These are phyloP conservation scores for Chondrus crispus DNA, from an alignment of 23 red algal genomes.

Conservation along the genomic window DNA sequence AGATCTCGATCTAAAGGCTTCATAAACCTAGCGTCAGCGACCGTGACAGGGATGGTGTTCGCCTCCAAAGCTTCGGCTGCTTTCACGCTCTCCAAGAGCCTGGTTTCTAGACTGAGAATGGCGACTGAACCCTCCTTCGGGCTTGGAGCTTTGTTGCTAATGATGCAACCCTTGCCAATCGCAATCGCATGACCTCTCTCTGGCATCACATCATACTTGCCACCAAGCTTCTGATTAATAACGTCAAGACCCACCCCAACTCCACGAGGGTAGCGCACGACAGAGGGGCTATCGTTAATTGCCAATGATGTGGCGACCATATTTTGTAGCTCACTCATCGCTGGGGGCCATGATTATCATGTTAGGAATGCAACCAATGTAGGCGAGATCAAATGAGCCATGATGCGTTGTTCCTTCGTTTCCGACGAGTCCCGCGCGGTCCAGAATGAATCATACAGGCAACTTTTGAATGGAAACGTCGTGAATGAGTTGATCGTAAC, in stretches of 20 bases:
- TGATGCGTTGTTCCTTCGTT: constrained; percentile 97
- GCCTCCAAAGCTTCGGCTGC: constrained; percentile 68
- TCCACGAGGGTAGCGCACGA: constrained; percentile 92
- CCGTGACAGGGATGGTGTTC: constrained; percentile 59
- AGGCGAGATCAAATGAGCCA: constrained; percentile 90
- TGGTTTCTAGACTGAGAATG: constrained; percentile 84
- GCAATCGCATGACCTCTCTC: constrained; percentile 51
- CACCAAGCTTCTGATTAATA: constrained; percentile 75
- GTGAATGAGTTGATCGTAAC: constrained; percentile 95
- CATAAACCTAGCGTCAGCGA: constrained; percentile 98
- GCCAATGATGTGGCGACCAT: constrained; percentile 90
- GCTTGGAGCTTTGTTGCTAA: constrained; percentile 16
- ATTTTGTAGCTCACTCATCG: constrained; percentile 95
- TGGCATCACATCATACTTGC: constrained; percentile 58
- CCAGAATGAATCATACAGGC: constrained; percentile 93
- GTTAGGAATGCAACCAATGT: constrained; percentile 96
- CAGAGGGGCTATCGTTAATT: constrained; percentile 78
- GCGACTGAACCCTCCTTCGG: constrained; percentile 59
- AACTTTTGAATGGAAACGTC: constrained; percentile 90
- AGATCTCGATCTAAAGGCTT: constrained; percentile 94
- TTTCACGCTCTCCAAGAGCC: constrained; percentile 82
- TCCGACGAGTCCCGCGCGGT: constrained; percentile 95
- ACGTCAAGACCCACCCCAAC: constrained; percentile 85
- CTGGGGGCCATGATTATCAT: constrained; percentile 96
- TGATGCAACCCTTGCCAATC: constrained; percentile 89